A percentile compares a stretch with the other conserved stretches of the same genome.
Conservation (phyloP, 2,329 filamentous ascomycete species). For the Grosmannia penicillata region DNA sequence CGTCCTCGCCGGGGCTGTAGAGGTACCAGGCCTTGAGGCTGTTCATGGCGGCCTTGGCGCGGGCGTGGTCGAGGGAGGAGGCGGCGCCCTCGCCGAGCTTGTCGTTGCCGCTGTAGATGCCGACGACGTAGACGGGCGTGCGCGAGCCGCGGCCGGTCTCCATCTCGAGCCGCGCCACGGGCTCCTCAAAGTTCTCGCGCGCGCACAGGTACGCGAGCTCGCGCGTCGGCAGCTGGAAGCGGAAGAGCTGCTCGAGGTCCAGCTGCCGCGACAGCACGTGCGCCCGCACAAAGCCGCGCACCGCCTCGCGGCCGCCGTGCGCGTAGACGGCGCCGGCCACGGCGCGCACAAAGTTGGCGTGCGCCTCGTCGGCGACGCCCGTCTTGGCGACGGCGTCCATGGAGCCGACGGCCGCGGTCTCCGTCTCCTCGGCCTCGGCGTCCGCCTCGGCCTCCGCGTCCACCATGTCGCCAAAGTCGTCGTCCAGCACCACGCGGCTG, state of each 20-base stretch:
- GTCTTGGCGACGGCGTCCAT: constrained; percentile 13
- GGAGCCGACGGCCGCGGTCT: constrained; percentile 3
- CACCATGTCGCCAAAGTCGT: constrained; percentile 64
- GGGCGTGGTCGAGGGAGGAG: constrained; percentile 60
- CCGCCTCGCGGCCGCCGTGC: constrained; percentile 64
- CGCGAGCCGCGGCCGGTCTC: constrained; percentile 79
- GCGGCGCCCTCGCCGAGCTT: constrained; percentile 87
- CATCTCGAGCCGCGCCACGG: constrained; percentile 72
- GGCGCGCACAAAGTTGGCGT: constrained; percentile 64
- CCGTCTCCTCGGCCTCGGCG: constrained; percentile 10
- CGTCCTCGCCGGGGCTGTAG: constrained; percentile 60
- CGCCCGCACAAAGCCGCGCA: constrained; percentile 66
- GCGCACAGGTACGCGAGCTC: constrained; percentile 75
- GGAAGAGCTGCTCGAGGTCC: constrained; percentile 63
- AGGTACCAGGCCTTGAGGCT: constrained; percentile 92
- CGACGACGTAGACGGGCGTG: constrained; percentile 84
- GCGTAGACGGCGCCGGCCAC: constrained; percentile 75
- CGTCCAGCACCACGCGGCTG: constrained; percentile 65
- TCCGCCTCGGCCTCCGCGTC: constrained; percentile 8
- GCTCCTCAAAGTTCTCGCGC: constrained; percentile 76
- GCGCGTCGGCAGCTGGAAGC: constrained; percentile 68
- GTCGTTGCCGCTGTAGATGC: constrained; percentile 81
- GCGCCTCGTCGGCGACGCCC: constrained; percentile 17
- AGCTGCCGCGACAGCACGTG: constrained; percentile 74
- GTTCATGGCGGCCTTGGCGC: constrained; percentile 66